Percentiles rank a stretch among this genome's conserved stretches.
Conservation (phyloP, 495 filamentous ascomycete genomes). For the Saxispiralis lemnorum region DNA sequence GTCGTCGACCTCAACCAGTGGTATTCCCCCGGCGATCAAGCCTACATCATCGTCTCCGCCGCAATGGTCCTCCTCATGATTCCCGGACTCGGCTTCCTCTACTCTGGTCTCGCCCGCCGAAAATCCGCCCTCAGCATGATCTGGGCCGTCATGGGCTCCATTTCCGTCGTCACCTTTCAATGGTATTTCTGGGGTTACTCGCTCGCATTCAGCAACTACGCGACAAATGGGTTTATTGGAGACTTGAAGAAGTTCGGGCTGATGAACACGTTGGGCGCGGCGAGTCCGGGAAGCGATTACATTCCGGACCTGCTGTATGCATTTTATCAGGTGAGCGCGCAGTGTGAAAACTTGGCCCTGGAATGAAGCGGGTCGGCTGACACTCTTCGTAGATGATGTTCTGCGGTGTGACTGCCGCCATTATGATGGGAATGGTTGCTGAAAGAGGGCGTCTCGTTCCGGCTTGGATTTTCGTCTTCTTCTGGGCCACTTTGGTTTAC, state of each 20-base stretch:
- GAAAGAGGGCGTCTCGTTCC: constrained; percentile 88
- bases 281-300: constrained; percentile 44
- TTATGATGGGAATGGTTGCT: constrained; percentile 79
- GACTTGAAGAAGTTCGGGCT: constrained; percentile 48
- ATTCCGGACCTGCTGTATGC: constrained; percentile 46
- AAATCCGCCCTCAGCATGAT: constrained; percentile 54
- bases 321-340: constrained; percentile 44
- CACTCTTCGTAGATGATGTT: constrained; percentile 66
- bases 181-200: constrained; percentile 67
- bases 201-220: constrained; percentile 46
- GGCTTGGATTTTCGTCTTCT: constrained; percentile 86
- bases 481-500: constrained; percentile 95
- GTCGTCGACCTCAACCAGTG: constrained; percentile 77
- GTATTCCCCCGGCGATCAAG: constrained; percentile 53
- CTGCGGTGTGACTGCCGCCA: constrained; percentile 78
- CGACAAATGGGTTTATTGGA: constrained; percentile 49
- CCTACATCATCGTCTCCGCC: constrained; percentile 79
- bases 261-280: constrained; percentile 44
- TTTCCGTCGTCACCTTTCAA: constrained; percentile 50
- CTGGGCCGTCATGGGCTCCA: constrained; percentile 49
- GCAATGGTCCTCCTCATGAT: constrained; percentile 94
- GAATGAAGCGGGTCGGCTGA: constrained; percentile 1
- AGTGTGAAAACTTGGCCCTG: not conserved
- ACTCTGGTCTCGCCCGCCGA: constrained; percentile 45
- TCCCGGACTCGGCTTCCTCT: constrained; percentile 53